A percentile compares a stretch with the other conserved stretches of the same genome.
These are phyloP conservation scores for Picochlorum sp. DNA, from an alignment of 139 green algal genomes.

Conservation along the genomic window DNA sequence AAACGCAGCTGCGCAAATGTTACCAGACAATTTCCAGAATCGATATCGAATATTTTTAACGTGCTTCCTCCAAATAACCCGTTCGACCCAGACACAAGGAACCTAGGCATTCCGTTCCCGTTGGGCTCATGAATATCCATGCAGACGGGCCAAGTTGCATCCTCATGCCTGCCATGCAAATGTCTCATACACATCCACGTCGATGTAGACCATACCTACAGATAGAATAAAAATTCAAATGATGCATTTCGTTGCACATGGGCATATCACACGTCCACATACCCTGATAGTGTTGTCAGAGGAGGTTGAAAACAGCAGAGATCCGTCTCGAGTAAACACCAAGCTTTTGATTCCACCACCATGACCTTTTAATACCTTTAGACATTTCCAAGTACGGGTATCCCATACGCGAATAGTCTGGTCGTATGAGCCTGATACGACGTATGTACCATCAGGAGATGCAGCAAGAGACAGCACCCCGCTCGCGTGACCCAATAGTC, in stretches of 20 bases:
- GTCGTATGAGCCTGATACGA: slow-evolving; percentile 76
- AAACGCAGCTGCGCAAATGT: slow-evolving; percentile 19
- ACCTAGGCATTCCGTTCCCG: neutral
- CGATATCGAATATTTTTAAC: slow-evolving; percentile 14
- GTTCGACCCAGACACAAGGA: slow-evolving; percentile 21
- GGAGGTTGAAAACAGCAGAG: slow-evolving; percentile 15
- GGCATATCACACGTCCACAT: neutral
- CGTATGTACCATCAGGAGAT: slow-evolving; percentile 58
- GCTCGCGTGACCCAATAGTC: slow-evolving; percentile 8
- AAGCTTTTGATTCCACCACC: slow-evolving; percentile 23
- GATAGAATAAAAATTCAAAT: too few relatives aligned
- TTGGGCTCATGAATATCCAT: slow-evolving; percentile 12
- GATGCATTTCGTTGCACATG: neutral
- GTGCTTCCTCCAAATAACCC: slow-evolving; percentile 25
- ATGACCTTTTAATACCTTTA: slow-evolving; percentile 25
- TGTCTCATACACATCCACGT: slow-evolving; percentile 31
- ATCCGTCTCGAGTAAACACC: slow-evolving; percentile 12
- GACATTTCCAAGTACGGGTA: slow-evolving; percentile 15
- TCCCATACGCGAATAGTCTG: slow-evolving; percentile 85
- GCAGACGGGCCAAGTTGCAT: slow-evolving; percentile 22
- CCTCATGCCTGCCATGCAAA: slow-evolving; percentile 28
- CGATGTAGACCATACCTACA: slow-evolving; percentile 12
- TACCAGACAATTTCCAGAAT: slow-evolving; percentile 21
- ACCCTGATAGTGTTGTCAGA: slow-evolving; percentile 29
- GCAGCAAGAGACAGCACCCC: slow-evolving; percentile 16